These are phyloP conservation scores for Chlorella sp. DNA, from an alignment of 139 green algal genomes.

Conservation along the genomic window DNA sequence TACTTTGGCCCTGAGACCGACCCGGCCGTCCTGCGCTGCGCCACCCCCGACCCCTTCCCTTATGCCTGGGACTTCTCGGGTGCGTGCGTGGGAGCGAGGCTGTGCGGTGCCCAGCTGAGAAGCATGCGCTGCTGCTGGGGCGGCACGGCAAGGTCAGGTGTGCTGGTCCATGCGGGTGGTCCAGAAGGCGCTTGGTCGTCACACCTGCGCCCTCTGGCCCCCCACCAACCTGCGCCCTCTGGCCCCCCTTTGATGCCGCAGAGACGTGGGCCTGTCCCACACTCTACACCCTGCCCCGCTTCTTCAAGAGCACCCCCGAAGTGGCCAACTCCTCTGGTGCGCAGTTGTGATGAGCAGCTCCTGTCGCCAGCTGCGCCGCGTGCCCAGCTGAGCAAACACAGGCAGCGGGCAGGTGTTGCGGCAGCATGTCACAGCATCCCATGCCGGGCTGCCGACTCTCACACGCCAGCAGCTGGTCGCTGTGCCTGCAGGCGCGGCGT, in stretches of 20 bases:
- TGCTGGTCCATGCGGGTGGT: too few relatives aligned
- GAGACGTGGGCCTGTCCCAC: constrained; percentile 29
- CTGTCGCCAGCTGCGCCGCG: too few relatives aligned
- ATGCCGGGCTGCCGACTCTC: neutral
- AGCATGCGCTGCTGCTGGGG: neutral
- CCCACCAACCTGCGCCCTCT: too few relatives aligned
- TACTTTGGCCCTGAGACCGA: constrained; percentile 24
- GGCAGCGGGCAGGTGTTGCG: too few relatives aligned
- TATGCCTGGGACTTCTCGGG: constrained; percentile 4
- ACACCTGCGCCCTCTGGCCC: too few relatives aligned
- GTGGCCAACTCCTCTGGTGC: constrained; percentile 27
- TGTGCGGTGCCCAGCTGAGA: neutral
- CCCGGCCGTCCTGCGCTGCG: constrained; percentile 19
- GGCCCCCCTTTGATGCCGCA: neutral
- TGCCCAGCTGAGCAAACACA: too few relatives aligned
- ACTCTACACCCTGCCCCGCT: constrained; percentile 44
- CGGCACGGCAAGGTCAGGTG: too few relatives aligned
- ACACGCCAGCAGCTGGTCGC: neutral
- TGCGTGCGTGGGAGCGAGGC: neutral
- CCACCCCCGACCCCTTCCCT: neutral
- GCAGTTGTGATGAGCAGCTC: too few relatives aligned
- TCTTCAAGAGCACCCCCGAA: constrained; percentile 13
- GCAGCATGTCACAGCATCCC: too few relatives aligned
- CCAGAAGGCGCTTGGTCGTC: too few relatives aligned
- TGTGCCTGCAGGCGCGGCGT: constrained; percentile 20